A percentile compares a stretch with the other conserved stretches of the same genome.
These are phyloP conservation scores for Erythrobasidium hasegawianum DNA, from an alignment of 1,284 basidiomycete species.

Conservation along the genomic window DNA sequence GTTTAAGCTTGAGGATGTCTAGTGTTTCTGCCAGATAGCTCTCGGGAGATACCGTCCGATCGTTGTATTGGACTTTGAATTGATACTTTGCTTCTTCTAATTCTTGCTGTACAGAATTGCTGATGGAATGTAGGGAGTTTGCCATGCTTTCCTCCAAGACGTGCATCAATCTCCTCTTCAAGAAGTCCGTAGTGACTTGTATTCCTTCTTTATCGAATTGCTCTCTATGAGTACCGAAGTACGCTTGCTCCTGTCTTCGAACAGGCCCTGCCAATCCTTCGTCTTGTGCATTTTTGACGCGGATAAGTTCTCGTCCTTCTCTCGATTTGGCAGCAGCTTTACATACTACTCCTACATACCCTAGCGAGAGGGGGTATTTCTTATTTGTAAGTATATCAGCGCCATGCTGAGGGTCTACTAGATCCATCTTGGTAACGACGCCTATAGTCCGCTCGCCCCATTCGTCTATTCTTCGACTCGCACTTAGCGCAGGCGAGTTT, in stretches of 20 bases:
- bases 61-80: constrained; percentile 99
- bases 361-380: constrained; percentile 93
- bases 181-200: constrained; percentile 84
- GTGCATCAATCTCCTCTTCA: constrained; percentile 86
- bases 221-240: constrained; percentile 69
- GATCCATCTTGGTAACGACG: constrained; percentile 98
- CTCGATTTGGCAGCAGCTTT: constrained; percentile 56
- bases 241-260: constrained; percentile 70
- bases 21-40: constrained; percentile 97
- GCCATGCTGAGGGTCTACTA: constrained; percentile 80
- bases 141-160: constrained; percentile 97
- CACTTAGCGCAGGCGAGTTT: constrained; percentile 91
- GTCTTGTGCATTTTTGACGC: constrained; percentile 38
- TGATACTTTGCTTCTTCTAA: constrained; percentile 95
- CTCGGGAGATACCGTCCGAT: constrained; percentile 87
- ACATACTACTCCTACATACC: constrained; percentile 96
- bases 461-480: constrained; percentile 90
- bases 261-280: constrained; percentile 57
- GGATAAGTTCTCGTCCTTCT: constrained; percentile 23
- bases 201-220: constrained; percentile 62
- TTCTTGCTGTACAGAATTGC: constrained; percentile 93
- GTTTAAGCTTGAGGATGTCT: constrained; percentile 83
- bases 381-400: constrained; percentile 79
- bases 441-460: constrained; percentile 92
- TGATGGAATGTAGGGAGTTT: constrained; percentile 86